These are phyloP conservation scores for Pseudocercospora fijiensis DNA, from an alignment of 2,329 filamentous ascomycete genomes.

Conservation along the genomic window DNA sequence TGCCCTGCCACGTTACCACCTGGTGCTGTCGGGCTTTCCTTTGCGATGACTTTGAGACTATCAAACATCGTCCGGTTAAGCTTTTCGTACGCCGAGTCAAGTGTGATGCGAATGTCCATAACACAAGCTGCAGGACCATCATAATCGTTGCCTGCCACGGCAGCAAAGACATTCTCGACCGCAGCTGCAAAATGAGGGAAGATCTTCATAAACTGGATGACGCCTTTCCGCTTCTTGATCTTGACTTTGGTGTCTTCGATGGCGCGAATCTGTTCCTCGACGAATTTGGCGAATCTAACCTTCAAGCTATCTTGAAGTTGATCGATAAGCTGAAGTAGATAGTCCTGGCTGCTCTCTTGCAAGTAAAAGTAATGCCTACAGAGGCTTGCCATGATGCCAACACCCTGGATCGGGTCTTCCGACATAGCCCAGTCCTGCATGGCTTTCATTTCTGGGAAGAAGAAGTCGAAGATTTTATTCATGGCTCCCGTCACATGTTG, in stretches of 20 bases:
- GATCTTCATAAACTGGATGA: conserved; percentile 90
- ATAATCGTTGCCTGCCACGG: conserved; percentile 43
- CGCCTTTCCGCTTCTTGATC: conserved; percentile 96
- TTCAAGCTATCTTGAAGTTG: conserved; percentile 71
- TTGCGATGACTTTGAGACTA: conserved; percentile 90
- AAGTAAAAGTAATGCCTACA: conserved; percentile 77
- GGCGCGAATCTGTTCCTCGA: conserved; percentile 90
- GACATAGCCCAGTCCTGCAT: conserved; percentile 81
- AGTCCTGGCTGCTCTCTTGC: conserved; percentile 90
- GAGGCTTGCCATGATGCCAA: conserved; percentile 78
- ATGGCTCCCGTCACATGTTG: conserved; percentile 80
- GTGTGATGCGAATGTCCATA: conserved; percentile 66
- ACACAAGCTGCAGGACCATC: conserved; percentile 53
- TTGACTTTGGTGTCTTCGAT: conserved; percentile 99
- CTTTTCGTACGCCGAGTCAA: conserved; percentile 84
- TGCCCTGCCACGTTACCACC: conserved; percentile 50
- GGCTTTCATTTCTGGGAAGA: conserved; percentile 73
- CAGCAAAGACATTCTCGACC: conserved; percentile 76
- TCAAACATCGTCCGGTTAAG: conserved; percentile 97
- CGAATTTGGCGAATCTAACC: conserved; percentile 77
- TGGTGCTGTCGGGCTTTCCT: conserved; percentile 57
- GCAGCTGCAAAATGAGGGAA: conserved; percentile 84
- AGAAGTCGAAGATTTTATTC: conserved; percentile 82
- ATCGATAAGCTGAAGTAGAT: conserved; percentile 72
- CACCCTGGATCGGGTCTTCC: conserved; percentile 84